Evolutionary conservation across 2,329 filamentous ascomycete genomes (phyloP).

Genomic region (Delphinella strobiligena): DNA sequence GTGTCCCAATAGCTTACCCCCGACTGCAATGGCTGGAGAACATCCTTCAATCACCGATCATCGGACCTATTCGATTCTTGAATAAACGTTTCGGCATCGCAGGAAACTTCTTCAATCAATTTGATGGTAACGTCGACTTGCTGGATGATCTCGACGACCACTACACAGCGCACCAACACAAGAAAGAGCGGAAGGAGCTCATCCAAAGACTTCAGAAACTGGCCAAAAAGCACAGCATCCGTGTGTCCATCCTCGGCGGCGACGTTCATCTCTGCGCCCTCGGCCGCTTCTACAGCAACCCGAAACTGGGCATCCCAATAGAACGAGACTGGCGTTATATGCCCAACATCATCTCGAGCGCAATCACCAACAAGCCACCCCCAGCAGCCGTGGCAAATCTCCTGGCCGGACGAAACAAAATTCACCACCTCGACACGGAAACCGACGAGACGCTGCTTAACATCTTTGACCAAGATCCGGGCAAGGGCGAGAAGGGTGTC

Average conservation of each 20-base stretch:
- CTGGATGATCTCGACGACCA: slow-evolving; percentile 56
- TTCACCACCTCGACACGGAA: slow-evolving; percentile 50
- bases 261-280: slow-evolving; percentile 53
- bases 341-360: slow-evolving; percentile 51
- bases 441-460: slow-evolving; percentile 54
- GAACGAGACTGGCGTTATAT: slow-evolving; percentile 52
- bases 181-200: slow-evolving; percentile 68
- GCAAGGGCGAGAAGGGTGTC: slow-evolving; percentile 27
- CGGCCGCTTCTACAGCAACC: slow-evolving; percentile 53
- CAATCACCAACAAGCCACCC: slow-evolving; percentile 57
- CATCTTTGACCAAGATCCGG: slow-evolving; percentile 50
- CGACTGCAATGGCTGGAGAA: slow-evolving; percentile 96
- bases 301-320: slow-evolving; percentile 42
- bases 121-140: slow-evolving; percentile 64
- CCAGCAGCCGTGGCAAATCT: slow-evolving; percentile 54
- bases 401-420: slow-evolving; percentile 51
- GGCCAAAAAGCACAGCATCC: slow-evolving; percentile 41
- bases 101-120: slow-evolving; percentile 81
- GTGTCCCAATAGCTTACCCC: slow-evolving; percentile 57
- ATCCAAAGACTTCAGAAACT: slow-evolving; percentile 52
- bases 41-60: slow-evolving; percentile 72
- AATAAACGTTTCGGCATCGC: slow-evolving; percentile 83
- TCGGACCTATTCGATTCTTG: slow-evolving; percentile 77
- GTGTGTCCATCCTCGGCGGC: slow-evolving; percentile 50
- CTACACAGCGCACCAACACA: slow-evolving; percentile 86